Conservation (phyloP, 805 yeast genomes). For the Metschnikowia noctiluminum region DNA sequence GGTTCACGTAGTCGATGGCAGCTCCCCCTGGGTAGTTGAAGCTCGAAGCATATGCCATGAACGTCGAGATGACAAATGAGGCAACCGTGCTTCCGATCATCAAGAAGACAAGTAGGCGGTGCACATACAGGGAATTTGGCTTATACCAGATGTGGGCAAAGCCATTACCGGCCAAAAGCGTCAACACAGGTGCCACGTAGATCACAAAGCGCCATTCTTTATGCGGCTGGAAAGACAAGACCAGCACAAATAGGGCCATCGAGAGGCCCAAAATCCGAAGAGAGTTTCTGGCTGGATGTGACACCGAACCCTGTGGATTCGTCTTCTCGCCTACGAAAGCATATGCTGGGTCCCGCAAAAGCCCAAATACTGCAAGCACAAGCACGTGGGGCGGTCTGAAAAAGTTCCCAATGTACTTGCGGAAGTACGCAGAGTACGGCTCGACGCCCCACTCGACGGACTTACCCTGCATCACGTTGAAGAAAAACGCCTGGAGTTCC, state of each 20-base stretch:
- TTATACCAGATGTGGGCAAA: conserved; percentile 32
- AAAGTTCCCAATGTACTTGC: conserved; percentile 39
- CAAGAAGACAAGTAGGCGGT: conserved; percentile 27
- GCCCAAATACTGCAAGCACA: conserved; percentile 31
- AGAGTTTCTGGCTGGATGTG: conserved; percentile 29
- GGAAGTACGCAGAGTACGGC: conserved; percentile 68
- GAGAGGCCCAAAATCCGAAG: conserved; percentile 48
- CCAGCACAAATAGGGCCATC: conserved; percentile 50
- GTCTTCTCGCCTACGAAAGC: conserved; percentile 21
- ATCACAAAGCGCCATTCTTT: conserved; percentile 92
- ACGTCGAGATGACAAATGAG: conserved; percentile 38
- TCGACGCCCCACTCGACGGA: conserved; percentile 81
- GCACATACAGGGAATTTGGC: conserved; percentile 17
- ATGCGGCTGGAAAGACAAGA: conserved; percentile 81
- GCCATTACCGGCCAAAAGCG: conserved; percentile 62
- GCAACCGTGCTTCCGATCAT: conserved; percentile 21
- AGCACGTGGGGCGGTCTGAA: conserved; percentile 47
- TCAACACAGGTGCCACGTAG: conserved; percentile 68
- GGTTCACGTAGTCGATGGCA: conserved; percentile 58
- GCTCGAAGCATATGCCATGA: conserved; percentile 61
- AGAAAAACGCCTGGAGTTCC: conserved; percentile 67
- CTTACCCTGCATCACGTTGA: conserved; percentile 74
- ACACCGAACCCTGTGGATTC: conserved; percentile 18
- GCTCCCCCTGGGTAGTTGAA: conserved; percentile 88
- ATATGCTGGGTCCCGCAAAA: conserved; percentile 44